A percentile compares a stretch with the other conserved stretches of the same genome.
These are phyloP conservation scores for Sporothrix luriei DNA, from an alignment of 2,329 filamentous ascomycete genomes.

Conservation along the genomic window DNA sequence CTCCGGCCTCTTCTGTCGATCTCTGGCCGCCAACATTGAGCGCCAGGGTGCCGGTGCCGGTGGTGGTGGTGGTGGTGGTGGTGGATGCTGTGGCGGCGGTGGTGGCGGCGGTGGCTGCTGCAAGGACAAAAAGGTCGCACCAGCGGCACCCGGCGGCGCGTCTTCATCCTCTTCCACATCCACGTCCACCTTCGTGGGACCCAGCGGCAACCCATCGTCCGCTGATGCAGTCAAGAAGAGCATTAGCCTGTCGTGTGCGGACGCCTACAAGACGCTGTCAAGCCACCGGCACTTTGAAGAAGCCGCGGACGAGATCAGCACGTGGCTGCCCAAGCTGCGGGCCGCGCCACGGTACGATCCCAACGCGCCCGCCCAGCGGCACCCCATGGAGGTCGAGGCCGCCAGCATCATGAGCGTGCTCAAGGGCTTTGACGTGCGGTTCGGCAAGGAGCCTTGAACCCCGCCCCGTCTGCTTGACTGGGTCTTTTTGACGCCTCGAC, in stretches of 20 bases:
- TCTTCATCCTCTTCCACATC: constrained; percentile 31
- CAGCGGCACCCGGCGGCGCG: background rate
- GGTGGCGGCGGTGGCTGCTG: constrained; percentile 67
- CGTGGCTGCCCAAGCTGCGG: constrained; percentile 73
- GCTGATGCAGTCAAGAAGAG: constrained; percentile 37
- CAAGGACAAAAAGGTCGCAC: constrained; percentile 45
- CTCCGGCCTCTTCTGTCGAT: constrained; percentile 80
- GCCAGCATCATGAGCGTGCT: constrained; percentile 85
- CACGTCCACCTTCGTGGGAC: constrained; percentile 33
- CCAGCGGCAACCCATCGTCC: constrained; percentile 15
- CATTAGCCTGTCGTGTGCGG: constrained; percentile 69
- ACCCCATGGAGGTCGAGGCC: constrained; percentile 76
- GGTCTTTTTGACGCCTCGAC: too few relatives aligned
- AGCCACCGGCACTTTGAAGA: constrained; percentile 75
- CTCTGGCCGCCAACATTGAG: constrained; percentile 68
- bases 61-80: constrained; percentile 59
- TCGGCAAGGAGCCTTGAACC: constrained; percentile 50
- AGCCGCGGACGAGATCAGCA: constrained; percentile 72
- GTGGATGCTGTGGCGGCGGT: constrained; percentile 55
- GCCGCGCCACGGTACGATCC: constrained; percentile 52
- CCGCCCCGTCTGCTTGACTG: too few relatives aligned
- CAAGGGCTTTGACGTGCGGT: constrained; percentile 76
- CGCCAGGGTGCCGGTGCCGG: constrained; percentile 41
- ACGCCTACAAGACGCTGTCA: constrained; percentile 76
- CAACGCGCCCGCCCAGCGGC: constrained; percentile 47